Percentiles rank a stretch among this genome's conserved stretches.
These are phyloP conservation scores for Rhynchosporium graminicola DNA, from an alignment of 2,329 filamentous ascomycete species.

Conservation along the genomic window DNA sequence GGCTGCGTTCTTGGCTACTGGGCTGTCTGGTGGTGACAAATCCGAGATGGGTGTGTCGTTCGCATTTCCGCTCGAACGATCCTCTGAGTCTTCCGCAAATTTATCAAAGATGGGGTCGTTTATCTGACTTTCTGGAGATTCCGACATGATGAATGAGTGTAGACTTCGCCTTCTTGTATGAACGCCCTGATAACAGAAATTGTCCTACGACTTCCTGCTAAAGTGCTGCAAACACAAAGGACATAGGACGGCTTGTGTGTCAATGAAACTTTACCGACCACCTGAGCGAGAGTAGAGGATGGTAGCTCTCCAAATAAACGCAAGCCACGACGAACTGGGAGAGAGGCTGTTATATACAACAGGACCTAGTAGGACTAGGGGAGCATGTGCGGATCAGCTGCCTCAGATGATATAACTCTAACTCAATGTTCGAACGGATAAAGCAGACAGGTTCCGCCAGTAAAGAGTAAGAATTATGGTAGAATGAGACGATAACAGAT, in stretches of 20 bases:
- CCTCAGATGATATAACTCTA: slow-evolving; percentile 34
- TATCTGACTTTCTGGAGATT: slow-evolving; percentile 33
- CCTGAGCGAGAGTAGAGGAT: slow-evolving; percentile 19
- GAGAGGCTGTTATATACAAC: slow-evolving; percentile 29
- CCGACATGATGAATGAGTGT: slow-evolving; percentile 14
- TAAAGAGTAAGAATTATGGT: slow-evolving; percentile 22
- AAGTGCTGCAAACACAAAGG: background rate
- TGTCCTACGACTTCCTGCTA: background rate
- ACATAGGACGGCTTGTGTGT: background rate
- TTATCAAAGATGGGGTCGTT: slow-evolving; percentile 36
- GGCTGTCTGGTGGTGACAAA: slow-evolving; percentile 35
- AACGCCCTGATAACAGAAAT: slow-evolving; percentile 12
- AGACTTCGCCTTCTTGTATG: background rate
- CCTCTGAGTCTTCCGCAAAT: slow-evolving; percentile 31
- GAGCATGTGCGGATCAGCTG: slow-evolving; percentile 32
- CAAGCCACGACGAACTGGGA: slow-evolving; percentile 16
- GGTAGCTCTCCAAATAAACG: slow-evolving; percentile 14
- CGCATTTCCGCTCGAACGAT: slow-evolving; percentile 31
- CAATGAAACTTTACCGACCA: slow-evolving; percentile 14
- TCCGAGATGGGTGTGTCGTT: slow-evolving; percentile 37
- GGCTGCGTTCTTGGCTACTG: slow-evolving; percentile 26
- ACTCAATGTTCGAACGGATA: slow-evolving; percentile 36
- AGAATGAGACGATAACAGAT: slow-evolving; percentile 25
- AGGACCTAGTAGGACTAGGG: slow-evolving; percentile 18
- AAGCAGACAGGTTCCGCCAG: slow-evolving; percentile 30